Percentiles rank a stretch among this genome's conserved stretches.
These are phyloP conservation scores for Bauhinia variegata DNA, from an alignment of 306 rosid species.

Conservation along the genomic window DNA sequence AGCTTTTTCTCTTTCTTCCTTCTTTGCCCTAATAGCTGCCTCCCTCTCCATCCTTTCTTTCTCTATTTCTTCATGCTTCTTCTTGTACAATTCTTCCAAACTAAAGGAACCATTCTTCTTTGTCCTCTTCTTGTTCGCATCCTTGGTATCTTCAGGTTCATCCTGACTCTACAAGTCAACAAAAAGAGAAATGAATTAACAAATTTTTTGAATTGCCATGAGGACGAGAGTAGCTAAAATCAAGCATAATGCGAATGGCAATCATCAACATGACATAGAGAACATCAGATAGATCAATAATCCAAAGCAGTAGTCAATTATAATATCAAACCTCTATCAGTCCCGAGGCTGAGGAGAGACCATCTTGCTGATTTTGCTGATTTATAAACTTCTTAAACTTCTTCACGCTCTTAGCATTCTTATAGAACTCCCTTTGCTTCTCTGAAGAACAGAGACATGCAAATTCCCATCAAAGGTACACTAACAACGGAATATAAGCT, in stretches of 20 bases:
- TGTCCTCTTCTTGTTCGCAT: conserved; percentile 33
- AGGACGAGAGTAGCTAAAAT: not conserved
- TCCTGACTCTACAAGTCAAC: conserved; percentile 49
- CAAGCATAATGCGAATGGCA: not conserved
- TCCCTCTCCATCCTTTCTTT: conserved; percentile 69
- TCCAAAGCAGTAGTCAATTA: not conserved
- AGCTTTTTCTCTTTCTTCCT: conserved; percentile 58
- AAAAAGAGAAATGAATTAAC: conserved; percentile 6
- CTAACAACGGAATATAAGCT: conserved; percentile 4
- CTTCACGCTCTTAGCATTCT: conserved; percentile 74
- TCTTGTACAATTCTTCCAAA: conserved; percentile 58
- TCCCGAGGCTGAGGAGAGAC: conserved; percentile 25
- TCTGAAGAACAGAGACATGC: conserved; percentile 48
- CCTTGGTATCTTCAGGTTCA: conserved; percentile 34
- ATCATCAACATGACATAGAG: not conserved
- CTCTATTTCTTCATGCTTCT: conserved; percentile 63
- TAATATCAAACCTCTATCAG: conserved; percentile 52
- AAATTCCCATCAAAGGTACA: conserved; percentile 3
- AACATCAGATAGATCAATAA: not conserved
- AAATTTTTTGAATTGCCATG: not conserved
- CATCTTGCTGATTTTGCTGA: conserved; percentile 46
- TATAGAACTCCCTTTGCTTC: conserved; percentile 71
- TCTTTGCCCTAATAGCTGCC: conserved; percentile 51
- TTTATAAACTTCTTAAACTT: conserved; percentile 74
- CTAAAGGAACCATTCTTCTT: conserved; percentile 45